Base-by-base conservation (phyloP, 2,329 filamentous ascomycete genomes). In the Alternaria sp. region DNA sequence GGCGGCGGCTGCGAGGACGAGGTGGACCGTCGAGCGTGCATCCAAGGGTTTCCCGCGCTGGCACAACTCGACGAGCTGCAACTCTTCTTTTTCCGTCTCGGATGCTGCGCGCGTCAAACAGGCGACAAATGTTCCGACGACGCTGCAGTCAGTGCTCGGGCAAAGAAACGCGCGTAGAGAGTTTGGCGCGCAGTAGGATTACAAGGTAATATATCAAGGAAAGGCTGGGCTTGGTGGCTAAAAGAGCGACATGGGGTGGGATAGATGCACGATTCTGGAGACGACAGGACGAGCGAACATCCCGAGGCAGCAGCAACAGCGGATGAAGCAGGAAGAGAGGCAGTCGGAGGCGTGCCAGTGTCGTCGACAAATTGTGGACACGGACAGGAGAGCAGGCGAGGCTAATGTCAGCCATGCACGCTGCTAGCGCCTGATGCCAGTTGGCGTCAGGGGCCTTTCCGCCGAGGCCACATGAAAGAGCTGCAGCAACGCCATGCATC, bases 161-260 rank as follows among this genome's bases (percentile, higher is more conserved):
- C 32, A 54, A 25, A 49, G 57, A 10, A 54, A 70, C 64, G 62
- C 66, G 67, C 65, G 62, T 52, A 54, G 54, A 63, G 59, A 62
- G 45, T 51, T 61, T 65, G 59, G 65, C 64, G 68, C 64, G 74
- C 69, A 66, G 65, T 61, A 59, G 64, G 69, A 75, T 72, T 72
- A 78, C 66, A 72, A 40, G 49, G 49, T 23, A 74, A 61, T 70
- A 77, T 69, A 75, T 70, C 66, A 78, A 79, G 72, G 76, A 77
- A 78, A 79, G 71, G 63, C 69, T 40, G 60, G 3, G 63, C 54
- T 65, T 61, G 52, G 67, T 57, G 70, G 69, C 74, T 78, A 79
- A 78, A 77, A 69, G 77, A 80, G 76, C 69, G 77, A 79, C 77
- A 80, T 80, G 62, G 70, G 68, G 72, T 72, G 65, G 67, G 66